A percentile compares a stretch with the other conserved stretches of the same genome.
Conservation (phyloP, 192 early-diverging fungal species). For the Dispira parvispora region DNA sequence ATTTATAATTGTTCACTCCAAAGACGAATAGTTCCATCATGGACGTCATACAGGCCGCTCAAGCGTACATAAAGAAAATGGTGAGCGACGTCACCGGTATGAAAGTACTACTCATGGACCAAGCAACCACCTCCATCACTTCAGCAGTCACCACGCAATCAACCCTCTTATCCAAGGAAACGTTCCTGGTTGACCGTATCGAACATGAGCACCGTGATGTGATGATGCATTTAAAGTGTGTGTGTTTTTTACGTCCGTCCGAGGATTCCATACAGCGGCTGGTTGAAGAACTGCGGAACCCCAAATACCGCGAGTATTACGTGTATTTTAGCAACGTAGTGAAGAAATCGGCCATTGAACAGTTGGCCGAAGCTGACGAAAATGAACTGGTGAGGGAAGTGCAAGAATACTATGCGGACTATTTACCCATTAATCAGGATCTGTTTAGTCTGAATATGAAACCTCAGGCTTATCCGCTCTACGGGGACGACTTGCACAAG, state of each 20-base stretch:
- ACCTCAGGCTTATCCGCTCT: constrained; percentile 43
- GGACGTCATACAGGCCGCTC: constrained; percentile 63
- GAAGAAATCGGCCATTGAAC: constrained; percentile 77
- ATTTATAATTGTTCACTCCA: no score
- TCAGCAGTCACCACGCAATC: constrained; percentile 91
- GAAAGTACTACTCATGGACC: constrained; percentile 92
- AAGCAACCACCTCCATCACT: constrained; percentile 87
- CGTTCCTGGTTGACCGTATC: constrained; percentile 86
- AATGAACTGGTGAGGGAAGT: constrained; percentile 87
- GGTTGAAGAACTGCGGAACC: constrained; percentile 78
- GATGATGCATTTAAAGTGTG: constrained; percentile 90
- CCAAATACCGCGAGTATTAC: constrained; percentile 92
- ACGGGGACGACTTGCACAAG: constrained; percentile 41
- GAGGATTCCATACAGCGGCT: constrained; percentile 67
- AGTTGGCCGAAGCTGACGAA: constrained; percentile 89
- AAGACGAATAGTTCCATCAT: constrained; percentile 19
- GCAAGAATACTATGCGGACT: constrained; percentile 94
- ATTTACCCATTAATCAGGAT: constrained; percentile 61
- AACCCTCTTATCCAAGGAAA: constrained; percentile 74
- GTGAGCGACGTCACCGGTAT: constrained; percentile 79
- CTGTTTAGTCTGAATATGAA: constrained; percentile 64
- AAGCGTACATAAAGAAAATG: constrained; percentile 90
- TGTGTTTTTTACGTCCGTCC: constrained; percentile 82
- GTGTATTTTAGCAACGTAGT: constrained; percentile 93
- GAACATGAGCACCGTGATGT: constrained; percentile 71